A percentile compares a stretch with the other conserved stretches of the same genome.
phyloP scores from a whole-genome alignment of 2,329 filamentous ascomycete genomes.

The Leptographium procerum region DNA sequence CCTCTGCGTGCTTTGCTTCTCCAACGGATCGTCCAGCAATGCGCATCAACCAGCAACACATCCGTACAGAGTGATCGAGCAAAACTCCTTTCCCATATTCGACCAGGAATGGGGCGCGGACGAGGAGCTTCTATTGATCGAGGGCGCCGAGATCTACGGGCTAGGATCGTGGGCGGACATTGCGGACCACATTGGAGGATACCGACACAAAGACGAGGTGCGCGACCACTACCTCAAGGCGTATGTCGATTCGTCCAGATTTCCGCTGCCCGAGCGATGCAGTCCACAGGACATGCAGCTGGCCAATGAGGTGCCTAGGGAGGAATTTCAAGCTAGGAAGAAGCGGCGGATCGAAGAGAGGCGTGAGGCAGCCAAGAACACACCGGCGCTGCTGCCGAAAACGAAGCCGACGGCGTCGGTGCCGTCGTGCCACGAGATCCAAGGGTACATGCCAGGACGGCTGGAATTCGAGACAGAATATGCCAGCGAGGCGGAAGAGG shows the following conservation, averaged over 20 bases:
- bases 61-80: conserved; percentile 87
- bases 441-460: conserved; percentile 96
- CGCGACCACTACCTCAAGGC: conserved; percentile 85
- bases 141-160: conserved; percentile 92
- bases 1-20: conserved; percentile 90
- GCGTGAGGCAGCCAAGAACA: conserved; percentile 76
- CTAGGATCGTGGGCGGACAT: conserved; percentile 97
- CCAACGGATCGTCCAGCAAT: conserved; percentile 66
- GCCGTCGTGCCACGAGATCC: conserved; percentile 92
- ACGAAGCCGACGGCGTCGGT: conserved; percentile 94
- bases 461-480: conserved; percentile 97
- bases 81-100: conserved; percentile 96
- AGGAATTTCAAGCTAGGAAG: conserved; percentile 87
- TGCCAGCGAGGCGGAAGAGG: conserved; percentile 95
- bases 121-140: conserved; percentile 84
- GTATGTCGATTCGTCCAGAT: conserved; percentile 72
- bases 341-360: conserved; percentile 88
- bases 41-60: conserved; percentile 81
- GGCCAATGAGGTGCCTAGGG: conserved; percentile 69
- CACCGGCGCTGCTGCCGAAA: conserved; percentile 74
- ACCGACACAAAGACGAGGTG: conserved; percentile 88
- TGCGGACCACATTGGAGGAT: conserved; percentile 94
- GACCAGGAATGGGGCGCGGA: conserved; percentile 93
- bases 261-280: conserved; percentile 78
- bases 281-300: conserved; percentile 71